A percentile compares a stretch with the other conserved stretches of the same genome.
Conservation (phyloP, 345 rosid genomes). For the Gossypium rotundifolium region DNA sequence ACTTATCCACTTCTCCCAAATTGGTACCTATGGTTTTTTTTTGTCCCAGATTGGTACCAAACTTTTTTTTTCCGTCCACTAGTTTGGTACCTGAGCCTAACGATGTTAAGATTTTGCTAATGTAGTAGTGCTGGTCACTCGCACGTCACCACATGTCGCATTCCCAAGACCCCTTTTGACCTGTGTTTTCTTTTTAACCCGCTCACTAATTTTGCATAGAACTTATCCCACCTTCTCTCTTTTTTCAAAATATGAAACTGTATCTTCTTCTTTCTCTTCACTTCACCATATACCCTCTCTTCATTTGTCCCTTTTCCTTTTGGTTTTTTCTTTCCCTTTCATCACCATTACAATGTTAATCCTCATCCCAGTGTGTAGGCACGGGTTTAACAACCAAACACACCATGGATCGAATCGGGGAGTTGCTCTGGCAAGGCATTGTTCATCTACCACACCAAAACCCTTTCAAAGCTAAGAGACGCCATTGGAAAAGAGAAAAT, state of each 20-base stretch:
- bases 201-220: not conserved
- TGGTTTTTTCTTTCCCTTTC: not conserved
- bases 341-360: not conserved
- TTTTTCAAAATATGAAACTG: not conserved
- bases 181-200: too few species aligned
- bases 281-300: not conserved
- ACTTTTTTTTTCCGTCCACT: too few species aligned
- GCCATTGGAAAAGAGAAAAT: not conserved
- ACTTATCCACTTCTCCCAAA: too few species aligned
- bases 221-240: constrained; percentile 2
- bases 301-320: not conserved
- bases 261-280: not conserved
- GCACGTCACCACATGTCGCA: too few species aligned
- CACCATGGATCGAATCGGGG: not conserved
- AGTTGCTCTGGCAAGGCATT: not conserved
- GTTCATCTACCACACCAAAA: not conserved
- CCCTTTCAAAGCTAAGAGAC: not conserved
- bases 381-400: not conserved
- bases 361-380: not conserved
- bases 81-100: too few species aligned
- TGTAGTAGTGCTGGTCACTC: too few species aligned
- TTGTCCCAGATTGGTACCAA: too few species aligned
- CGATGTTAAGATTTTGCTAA: too few species aligned
- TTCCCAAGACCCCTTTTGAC: too few species aligned
- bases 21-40: too few species aligned